Evolutionary conservation across 2,329 filamentous ascomycete species (phyloP).

Genomic region (Talaromyces sp.): DNA sequence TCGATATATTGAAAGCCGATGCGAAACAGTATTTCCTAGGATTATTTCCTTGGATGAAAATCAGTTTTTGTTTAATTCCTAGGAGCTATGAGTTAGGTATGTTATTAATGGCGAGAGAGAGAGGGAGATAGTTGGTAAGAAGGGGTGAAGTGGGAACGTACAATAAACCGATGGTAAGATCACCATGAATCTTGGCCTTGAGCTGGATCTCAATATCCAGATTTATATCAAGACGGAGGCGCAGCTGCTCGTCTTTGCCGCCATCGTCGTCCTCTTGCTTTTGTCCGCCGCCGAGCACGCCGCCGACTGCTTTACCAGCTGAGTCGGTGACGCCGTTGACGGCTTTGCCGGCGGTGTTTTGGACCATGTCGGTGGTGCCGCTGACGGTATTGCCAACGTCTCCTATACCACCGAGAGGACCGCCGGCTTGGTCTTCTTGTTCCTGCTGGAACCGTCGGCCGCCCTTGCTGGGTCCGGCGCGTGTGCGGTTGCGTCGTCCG

Average conservation of each 20-base stretch:
- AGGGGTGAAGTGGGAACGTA: conserved; percentile 43
- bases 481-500: conserved; percentile 50
- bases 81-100: conserved; percentile 16
- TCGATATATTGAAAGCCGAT: neutral
- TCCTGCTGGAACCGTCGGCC: conserved; percentile 22
- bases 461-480: conserved; percentile 51
- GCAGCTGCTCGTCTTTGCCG: conserved; percentile 61
- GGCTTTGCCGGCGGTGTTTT: conserved; percentile 45
- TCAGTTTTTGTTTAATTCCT: conserved; percentile 9
- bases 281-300: conserved; percentile 34
- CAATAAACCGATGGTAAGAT: conserved; percentile 74
- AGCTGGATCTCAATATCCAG: conserved; percentile 79
- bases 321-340: conserved; percentile 35
- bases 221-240: conserved; percentile 70
- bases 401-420: conserved; percentile 46
- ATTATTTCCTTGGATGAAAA: neutral
- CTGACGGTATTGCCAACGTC: conserved; percentile 51
- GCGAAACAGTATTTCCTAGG: neutral
- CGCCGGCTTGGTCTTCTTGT: conserved; percentile 32
- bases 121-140: neutral
- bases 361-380: conserved; percentile 53
- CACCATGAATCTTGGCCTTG: conserved; percentile 80
- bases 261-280: conserved; percentile 20
- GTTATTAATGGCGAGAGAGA: conserved; percentile 12
- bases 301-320: conserved; percentile 41